Conservation (phyloP, 805 yeast genomes). For the Priceomyces medius region DNA sequence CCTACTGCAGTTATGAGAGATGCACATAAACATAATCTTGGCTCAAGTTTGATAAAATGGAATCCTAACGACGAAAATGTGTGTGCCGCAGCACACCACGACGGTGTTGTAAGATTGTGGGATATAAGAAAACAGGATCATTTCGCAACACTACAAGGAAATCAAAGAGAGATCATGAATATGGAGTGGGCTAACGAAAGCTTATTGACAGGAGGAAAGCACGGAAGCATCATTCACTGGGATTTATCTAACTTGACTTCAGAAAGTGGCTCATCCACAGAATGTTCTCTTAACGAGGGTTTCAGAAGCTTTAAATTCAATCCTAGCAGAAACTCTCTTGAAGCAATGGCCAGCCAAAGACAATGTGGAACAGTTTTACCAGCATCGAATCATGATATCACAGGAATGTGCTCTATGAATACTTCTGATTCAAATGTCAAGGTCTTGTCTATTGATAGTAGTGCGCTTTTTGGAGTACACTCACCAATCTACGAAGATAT, state of each 20-base stretch:
- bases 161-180: conserved; percentile 50
- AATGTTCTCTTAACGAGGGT: conserved; percentile 50
- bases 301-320: conserved; percentile 40
- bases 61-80: conserved; percentile 56
- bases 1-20: conserved; percentile 21
- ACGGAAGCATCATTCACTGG: conserved; percentile 72
- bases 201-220: conserved; percentile 58
- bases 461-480: conserved; percentile 59
- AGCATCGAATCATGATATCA: conserved; percentile 52
- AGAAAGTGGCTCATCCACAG: conserved; percentile 12
- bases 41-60: conserved; percentile 58
- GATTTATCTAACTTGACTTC: conserved; percentile 38
- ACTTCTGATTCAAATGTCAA: conserved; percentile 28
- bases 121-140: conserved; percentile 66
- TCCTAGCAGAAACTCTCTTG: conserved; percentile 29
- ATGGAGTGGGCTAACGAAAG: conserved; percentile 61
- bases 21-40: conserved; percentile 16
- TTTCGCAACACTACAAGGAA: conserved; percentile 54
- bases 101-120: conserved; percentile 65
- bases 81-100: conserved; percentile 63
- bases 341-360: conserved; percentile 35
- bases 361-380: conserved; percentile 66
- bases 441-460: conserved; percentile 53
- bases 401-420: conserved; percentile 41
- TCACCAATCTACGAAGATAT: conserved; percentile 35